Percentiles rank a stretch among this genome's conserved stretches.
phyloP scores from a whole-genome alignment of 345 rosid species.

The Citrus unshiu region DNA sequence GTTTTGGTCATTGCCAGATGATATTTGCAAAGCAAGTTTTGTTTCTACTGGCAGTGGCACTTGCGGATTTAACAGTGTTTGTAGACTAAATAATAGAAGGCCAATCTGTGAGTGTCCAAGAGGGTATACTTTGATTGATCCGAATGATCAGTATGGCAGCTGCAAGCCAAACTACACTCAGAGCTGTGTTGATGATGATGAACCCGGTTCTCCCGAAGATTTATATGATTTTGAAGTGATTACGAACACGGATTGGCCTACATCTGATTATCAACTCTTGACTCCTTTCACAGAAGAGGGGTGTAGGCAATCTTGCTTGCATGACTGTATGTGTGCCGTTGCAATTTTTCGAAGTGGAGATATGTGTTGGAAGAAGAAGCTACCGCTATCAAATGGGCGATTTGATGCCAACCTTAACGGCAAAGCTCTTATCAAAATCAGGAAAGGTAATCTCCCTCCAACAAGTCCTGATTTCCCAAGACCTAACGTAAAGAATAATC shows the following conservation, averaged over 20 bases:
- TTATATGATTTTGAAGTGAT: constrained; percentile 8
- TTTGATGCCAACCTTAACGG: neutral
- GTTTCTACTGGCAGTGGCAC: neutral
- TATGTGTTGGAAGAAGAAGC: constrained; percentile 37
- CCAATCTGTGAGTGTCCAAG: constrained; percentile 10
- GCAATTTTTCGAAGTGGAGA: constrained; percentile 15
- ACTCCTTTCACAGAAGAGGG: constrained; percentile 11
- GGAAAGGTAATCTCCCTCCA: constrained; percentile 5
- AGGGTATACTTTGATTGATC: constrained; percentile 4
- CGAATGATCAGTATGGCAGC: constrained; percentile 4
- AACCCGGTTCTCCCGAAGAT: neutral
- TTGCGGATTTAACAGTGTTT: constrained; percentile 18
- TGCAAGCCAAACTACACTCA: constrained; percentile 13
- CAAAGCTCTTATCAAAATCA: constrained; percentile 27
- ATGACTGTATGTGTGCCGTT: constrained; percentile 34
- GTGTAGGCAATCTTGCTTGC: constrained; percentile 31
- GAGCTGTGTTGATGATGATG: constrained; percentile 8
- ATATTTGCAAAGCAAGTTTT: constrained; percentile 4
- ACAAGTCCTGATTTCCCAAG: neutral
- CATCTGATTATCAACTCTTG: constrained; percentile 24
- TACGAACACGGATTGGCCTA: constrained; percentile 25
- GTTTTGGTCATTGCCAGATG: constrained; percentile 4
- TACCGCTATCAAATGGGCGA: constrained; percentile 36
- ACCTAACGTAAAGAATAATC: neutral
- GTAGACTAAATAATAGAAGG: neutral